phyloP scores from a whole-genome alignment of 352 stramenopile genomes.

The Globisporangium parvum region DNA sequence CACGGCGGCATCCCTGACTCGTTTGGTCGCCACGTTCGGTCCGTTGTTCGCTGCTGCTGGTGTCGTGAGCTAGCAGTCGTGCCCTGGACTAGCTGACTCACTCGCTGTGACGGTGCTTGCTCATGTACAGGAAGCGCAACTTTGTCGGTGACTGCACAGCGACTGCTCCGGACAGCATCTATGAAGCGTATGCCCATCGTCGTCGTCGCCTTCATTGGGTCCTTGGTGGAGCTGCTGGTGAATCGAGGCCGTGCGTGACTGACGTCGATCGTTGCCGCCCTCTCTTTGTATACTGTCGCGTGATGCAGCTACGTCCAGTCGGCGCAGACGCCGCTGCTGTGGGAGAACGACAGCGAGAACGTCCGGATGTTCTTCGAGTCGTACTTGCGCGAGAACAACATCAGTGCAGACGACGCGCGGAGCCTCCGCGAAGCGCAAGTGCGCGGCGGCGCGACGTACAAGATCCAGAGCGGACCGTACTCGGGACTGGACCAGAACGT shows the following conservation, averaged over 20 bases:
- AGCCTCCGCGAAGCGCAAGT: conserved; percentile 60
- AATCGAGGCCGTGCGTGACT: background rate
- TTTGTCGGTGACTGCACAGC: conserved; percentile 61
- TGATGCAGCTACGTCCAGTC: conserved; percentile 57
- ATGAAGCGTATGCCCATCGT: conserved; percentile 41
- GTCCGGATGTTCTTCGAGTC: conserved; percentile 78
- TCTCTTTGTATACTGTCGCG: background rate
- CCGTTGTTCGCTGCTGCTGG: background rate
- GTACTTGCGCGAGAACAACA: conserved; percentile 73
- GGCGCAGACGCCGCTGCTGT: conserved; percentile 50
- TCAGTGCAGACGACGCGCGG: conserved; percentile 59
- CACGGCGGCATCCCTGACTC: conserved; percentile 27
- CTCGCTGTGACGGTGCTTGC: background rate
- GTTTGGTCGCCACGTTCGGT: conserved; percentile 42
- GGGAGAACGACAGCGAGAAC: conserved; percentile 77
- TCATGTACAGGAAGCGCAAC: conserved; percentile 32
- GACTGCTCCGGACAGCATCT: conserved; percentile 37
- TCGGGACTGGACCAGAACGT: conserved; percentile 75
- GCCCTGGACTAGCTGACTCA: background rate
- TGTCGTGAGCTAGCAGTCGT: background rate
- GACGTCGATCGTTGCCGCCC: background rate
- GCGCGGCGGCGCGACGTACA: conserved; percentile 72
- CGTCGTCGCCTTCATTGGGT: background rate
- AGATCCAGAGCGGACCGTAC: conserved; percentile 69
- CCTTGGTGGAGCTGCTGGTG: background rate